phyloP scores from a whole-genome alignment of 202 grass and related monocot species.

The Digitaria exilis region DNA sequence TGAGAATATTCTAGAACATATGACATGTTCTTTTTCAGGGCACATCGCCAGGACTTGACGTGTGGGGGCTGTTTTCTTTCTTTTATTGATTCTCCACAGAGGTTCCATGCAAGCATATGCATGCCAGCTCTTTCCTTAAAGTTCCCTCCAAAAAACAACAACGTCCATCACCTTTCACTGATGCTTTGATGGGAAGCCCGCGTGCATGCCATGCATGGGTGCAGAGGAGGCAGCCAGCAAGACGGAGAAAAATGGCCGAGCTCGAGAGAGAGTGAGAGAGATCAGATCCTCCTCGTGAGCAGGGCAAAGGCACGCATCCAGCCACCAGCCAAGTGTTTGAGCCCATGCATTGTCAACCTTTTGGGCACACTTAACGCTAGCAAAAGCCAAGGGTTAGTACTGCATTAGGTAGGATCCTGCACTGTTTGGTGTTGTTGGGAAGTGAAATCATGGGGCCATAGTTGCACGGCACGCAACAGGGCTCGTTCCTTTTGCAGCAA shows the following conservation, averaged over 20 bases:
- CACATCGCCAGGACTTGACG: background rate
- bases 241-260: background rate
- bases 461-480: slow-evolving; percentile 20
- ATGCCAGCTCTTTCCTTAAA: slow-evolving; percentile 8
- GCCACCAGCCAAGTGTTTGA: slow-evolving; percentile 21
- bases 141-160: slow-evolving; percentile 24
- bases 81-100: background rate
- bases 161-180: slow-evolving; percentile 10
- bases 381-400: slow-evolving; percentile 3
- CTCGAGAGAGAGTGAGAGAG: too few relatives aligned
- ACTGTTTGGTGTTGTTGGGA: slow-evolving; percentile 45
- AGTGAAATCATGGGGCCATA: slow-evolving; percentile 59
- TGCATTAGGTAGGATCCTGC: slow-evolving; percentile 32
- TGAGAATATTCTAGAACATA: background rate
- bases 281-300: slow-evolving; percentile 40
- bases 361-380: slow-evolving; percentile 3
- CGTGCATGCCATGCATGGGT: slow-evolving; percentile 29
- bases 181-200: slow-evolving; percentile 15
- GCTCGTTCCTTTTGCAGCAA: slow-evolving; percentile 43
- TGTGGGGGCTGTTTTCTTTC: background rate
- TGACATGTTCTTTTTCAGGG: background rate
- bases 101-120: background rate
- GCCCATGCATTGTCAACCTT: slow-evolving; percentile 35
- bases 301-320: background rate
- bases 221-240: background rate